Evolutionary conservation across 192 early-diverging fungal genomes (phyloP).

Genomic region (Rhizophagus clarus): DNA sequence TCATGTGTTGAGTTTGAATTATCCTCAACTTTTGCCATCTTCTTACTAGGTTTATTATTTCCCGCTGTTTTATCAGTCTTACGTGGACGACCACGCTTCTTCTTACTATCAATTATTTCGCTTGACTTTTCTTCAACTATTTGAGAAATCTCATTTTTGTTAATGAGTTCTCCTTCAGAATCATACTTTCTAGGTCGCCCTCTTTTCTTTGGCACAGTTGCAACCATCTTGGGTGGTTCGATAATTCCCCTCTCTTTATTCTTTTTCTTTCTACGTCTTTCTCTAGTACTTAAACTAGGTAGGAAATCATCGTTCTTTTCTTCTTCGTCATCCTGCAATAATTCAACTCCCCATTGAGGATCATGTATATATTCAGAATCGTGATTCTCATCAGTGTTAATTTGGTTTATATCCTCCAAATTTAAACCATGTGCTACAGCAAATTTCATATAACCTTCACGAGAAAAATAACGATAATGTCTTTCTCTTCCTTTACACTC

Average conservation of each 20-base stretch:
- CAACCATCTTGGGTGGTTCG: not conserved
- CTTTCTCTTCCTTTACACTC: constrained; percentile 68
- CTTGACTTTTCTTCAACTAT: not conserved
- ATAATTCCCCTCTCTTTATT: not conserved
- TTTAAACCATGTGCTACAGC: constrained; percentile 28
- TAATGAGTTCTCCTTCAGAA: not conserved
- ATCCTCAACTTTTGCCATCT: not conserved
- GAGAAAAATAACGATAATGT: constrained; percentile 64
- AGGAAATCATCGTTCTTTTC: constrained; percentile 18
- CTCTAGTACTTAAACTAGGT: not conserved
- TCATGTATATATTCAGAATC: not conserved
- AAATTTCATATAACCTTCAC: constrained; percentile 37
- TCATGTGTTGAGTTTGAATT: not conserved
- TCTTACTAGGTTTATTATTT: not conserved
- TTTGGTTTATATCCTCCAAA: not conserved
- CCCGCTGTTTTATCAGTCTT: not conserved
- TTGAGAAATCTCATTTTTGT: not conserved
- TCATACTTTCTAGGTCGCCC: constrained; percentile 10
- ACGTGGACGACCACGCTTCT: constrained; percentile 15
- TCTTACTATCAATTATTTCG: not conserved
- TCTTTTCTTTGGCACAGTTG: constrained; percentile 12
- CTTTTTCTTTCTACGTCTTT: constrained; percentile 14
- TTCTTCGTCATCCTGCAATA: not conserved
- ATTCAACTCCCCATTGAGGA: not conserved
- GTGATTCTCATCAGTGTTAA: not conserved